Conservation (phyloP, 2,329 filamentous ascomycete genomes). For the Biscogniauxia mediterranea region DNA sequence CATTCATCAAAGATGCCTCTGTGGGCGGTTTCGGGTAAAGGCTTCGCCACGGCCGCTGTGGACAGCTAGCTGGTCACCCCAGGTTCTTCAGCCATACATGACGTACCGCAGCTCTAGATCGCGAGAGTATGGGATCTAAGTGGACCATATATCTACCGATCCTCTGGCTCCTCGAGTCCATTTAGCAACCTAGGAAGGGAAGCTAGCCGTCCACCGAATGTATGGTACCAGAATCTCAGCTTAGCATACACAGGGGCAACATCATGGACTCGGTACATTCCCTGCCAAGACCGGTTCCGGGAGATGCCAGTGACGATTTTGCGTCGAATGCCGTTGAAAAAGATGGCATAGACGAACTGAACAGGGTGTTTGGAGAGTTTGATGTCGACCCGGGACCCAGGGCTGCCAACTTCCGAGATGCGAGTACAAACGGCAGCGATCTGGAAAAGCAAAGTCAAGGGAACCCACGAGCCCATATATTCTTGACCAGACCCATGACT, state of each 20-base stretch:
- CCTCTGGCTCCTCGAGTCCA: not conserved
- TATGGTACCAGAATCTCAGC: not conserved
- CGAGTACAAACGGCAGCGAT: slow-evolving; percentile 21
- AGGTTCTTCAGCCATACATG: not conserved
- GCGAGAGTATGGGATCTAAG: not conserved
- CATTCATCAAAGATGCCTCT: slow-evolving; percentile 8
- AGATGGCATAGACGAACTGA: not conserved
- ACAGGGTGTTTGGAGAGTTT: not conserved
- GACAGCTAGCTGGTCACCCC: not conserved
- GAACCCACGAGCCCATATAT: slow-evolving; percentile 24
- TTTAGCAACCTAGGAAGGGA: not conserved
- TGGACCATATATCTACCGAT: not conserved
- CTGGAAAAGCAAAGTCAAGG: slow-evolving; percentile 17
- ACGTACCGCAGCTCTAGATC: not conserved
- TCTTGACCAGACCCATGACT: slow-evolving; percentile 29
- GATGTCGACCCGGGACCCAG: not conserved
- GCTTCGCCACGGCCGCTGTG: slow-evolving; percentile 19
- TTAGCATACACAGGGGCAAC: not conserved
- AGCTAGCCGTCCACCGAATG: not conserved
- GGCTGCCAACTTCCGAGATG: slow-evolving; percentile 11
- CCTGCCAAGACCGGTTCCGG: not conserved
- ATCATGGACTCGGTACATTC: not conserved
- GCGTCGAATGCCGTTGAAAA: not conserved
- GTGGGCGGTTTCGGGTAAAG: slow-evolving; percentile 6
- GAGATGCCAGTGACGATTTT: not conserved